Base-by-base conservation (phyloP, 2,329 filamentous ascomycete genomes). In the Aspergillus awamori region DNA sequence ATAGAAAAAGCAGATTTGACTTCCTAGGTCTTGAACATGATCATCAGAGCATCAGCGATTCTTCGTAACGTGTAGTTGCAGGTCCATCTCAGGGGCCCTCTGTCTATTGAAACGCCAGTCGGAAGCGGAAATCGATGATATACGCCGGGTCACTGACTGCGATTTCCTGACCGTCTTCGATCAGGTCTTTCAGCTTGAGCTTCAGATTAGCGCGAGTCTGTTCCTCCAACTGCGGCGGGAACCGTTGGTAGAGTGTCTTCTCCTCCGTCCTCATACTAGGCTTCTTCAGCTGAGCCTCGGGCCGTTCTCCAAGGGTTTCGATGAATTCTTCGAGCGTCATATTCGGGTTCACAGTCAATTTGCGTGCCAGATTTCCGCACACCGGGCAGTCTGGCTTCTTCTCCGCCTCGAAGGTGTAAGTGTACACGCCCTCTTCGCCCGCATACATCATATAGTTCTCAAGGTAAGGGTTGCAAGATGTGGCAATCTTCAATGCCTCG, bases 371-470 rank as follows among this genome's bases (percentile, higher is more conserved):
- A 57, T 92, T 90, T 17, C 94, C 93, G 72, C 95, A 99, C 6
- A 98, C 95, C 2, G 95, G 93, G 67, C 95, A 99, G 77, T 98
- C 95, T 15, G 89, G 85, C 77, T 97, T 98, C 81, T 91, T 92
- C 79, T 97, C 90, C 71, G 97, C 93, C 71, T 93, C 89, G 76
- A 98, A 99, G 0, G 95, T 99, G 77, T 97, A 97, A 0, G 95
- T 99, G 81, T 99, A 99, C 67, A 99, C 90, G 67, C 90, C 86
- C 72, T 96, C 94, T 72, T 98, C 93, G 51, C 96, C 95, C 11
- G 92, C 97, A 77, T 99, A 99, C 91, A 97, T 97, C 93, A 98
- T 98, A 80, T 99, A 99, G 76, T 97, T 96, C 59, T 89, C 89
- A 15, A 99, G 83, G 65, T 88, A 89, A 0, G 94, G 92, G 33